These are phyloP conservation scores for Fistulina hepatica DNA, from an alignment of 1,284 basidiomycete genomes.

Conservation along the genomic window DNA sequence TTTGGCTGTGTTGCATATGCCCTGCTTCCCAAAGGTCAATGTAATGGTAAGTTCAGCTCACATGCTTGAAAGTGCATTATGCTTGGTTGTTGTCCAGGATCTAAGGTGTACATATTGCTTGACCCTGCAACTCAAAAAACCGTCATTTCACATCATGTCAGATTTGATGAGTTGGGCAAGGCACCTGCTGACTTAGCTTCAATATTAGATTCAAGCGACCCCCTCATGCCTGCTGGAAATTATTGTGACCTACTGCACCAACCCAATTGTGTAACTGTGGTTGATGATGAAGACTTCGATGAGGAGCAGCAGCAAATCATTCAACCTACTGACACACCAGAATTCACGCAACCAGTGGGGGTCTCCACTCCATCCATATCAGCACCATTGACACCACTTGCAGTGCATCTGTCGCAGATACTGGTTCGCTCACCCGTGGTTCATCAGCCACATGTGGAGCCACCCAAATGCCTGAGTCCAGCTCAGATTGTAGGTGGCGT, in stretches of 20 bases:
- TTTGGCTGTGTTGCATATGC: constrained; percentile 9
- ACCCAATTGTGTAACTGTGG: not conserved
- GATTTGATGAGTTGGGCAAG: constrained; percentile 16
- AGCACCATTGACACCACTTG: too few species aligned
- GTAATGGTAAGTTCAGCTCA: constrained; percentile 4
- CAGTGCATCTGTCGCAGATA: too few species aligned
- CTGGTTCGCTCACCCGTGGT: too few species aligned
- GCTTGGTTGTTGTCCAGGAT: constrained; percentile 5
- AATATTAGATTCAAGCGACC: too few species aligned
- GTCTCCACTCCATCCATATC: not conserved
- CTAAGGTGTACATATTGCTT: constrained; percentile 11
- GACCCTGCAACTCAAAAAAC: constrained; percentile 11
- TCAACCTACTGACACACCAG: too few species aligned
- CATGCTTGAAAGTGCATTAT: constrained; percentile 2
- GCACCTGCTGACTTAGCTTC: too few species aligned
- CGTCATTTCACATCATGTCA: constrained; percentile 15
- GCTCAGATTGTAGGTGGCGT: too few species aligned
- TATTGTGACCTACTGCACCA: too few species aligned
- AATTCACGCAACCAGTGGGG: not conserved
- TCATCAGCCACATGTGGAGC: too few species aligned
- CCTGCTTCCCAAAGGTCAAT: constrained; percentile 5
- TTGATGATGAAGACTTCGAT: not conserved
- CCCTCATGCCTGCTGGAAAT: too few species aligned
- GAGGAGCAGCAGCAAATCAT: too few species aligned
- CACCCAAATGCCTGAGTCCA: too few species aligned